phyloP scores from a whole-genome alignment of 345 rosid genomes.

The Excoecaria agallocha region DNA sequence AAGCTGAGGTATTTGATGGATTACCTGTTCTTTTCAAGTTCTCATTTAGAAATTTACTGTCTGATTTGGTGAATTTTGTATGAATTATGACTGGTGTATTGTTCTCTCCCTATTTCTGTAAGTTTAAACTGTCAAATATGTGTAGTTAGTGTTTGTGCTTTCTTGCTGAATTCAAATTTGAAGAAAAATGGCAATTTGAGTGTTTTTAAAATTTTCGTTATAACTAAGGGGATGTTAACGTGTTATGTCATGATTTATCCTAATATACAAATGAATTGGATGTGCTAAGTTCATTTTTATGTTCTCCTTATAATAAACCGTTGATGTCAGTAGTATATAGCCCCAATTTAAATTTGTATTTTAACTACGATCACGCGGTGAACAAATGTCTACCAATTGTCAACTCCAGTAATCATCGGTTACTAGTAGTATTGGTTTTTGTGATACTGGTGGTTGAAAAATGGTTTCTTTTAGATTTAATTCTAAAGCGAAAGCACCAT shows the following conservation, averaged over 20 bases:
- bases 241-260: too few relatives aligned
- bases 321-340: background rate
- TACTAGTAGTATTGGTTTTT: background rate
- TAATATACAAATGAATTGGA: too few relatives aligned
- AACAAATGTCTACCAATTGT: background rate
- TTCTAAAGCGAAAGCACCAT: background rate
- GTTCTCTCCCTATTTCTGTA: background rate
- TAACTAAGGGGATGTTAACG: too few relatives aligned
- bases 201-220: too few relatives aligned
- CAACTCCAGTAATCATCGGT: background rate
- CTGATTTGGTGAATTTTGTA: background rate
- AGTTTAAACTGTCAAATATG: background rate
- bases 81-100: background rate
- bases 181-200: background rate
- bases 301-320: background rate
- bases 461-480: background rate
- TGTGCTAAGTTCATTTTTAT: background rate
- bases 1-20: constrained; percentile 55
- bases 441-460: background rate
- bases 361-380: background rate
- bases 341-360: too few relatives aligned
- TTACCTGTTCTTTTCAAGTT: background rate
- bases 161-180: background rate
- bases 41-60: background rate
- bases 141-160: background rate